phyloP scores from a whole-genome alignment of 202 grass and related monocot species.

The Carex arenaria region DNA sequence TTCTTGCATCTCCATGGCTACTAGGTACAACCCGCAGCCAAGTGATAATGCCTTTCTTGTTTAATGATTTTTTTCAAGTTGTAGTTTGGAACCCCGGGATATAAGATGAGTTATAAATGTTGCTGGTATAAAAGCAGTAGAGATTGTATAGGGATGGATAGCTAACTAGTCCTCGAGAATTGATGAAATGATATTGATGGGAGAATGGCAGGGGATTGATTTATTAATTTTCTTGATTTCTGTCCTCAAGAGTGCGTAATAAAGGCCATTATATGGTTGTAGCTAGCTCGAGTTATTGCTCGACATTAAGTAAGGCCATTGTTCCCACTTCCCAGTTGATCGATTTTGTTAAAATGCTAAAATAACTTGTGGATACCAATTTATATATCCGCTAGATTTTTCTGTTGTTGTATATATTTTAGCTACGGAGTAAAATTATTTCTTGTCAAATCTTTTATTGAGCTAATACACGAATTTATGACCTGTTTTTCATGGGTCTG shows the following conservation, averaged over 20 bases:
- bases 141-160: slow-evolving; percentile 9
- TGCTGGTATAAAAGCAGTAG: not conserved
- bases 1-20: slow-evolving; percentile 20
- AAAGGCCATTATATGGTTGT: slow-evolving; percentile 10
- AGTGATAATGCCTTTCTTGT: not conserved
- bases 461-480: too few species aligned
- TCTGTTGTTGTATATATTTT: not conserved
- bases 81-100: not conserved
- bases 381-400: too few species aligned
- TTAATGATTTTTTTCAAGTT: not conserved
- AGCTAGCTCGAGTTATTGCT: slow-evolving; percentile 9
- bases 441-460: not conserved
- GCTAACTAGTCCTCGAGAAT: not conserved
- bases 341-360: too few species aligned
- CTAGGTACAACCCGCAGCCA: not conserved
- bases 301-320: not conserved
- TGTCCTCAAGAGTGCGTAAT: not conserved
- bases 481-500: not conserved
- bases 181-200: not conserved
- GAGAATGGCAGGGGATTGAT: not conserved
- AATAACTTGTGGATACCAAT: too few species aligned
- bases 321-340: not conserved
- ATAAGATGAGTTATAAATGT: slow-evolving; percentile 7
- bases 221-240: not conserved
- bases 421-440: not conserved